phyloP scores from a whole-genome alignment of 2,329 filamentous ascomycete species.

The Penicillium sp. region DNA sequence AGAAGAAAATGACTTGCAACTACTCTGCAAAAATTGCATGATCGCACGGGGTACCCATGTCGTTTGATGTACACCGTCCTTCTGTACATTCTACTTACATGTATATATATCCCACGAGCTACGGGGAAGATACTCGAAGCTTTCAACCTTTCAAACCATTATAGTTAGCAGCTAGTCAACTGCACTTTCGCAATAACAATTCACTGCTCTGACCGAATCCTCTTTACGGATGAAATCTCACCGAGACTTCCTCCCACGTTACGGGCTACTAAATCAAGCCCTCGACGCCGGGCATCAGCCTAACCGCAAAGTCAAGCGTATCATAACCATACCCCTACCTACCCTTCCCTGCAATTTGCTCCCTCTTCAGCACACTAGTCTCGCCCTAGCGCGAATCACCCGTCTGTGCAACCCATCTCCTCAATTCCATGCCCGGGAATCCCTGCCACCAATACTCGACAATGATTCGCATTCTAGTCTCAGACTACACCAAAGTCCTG shows the following conservation, averaged over 20 bases:
- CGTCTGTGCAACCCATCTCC: slow-evolving; percentile 16
- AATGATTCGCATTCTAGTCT: not conserved
- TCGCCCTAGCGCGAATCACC: slow-evolving; percentile 11
- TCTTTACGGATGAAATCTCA: not conserved
- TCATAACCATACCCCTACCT: not conserved
- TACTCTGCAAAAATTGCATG: not conserved
- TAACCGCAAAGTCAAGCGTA: not conserved
- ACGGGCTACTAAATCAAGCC: not conserved
- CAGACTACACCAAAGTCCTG: slow-evolving; percentile 14
- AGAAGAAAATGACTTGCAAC: not conserved
- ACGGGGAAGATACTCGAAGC: not conserved
- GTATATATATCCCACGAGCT: not conserved
- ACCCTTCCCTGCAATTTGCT: not conserved
- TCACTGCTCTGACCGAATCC: not conserved
- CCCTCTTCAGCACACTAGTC: not conserved
- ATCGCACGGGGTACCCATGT: no score
- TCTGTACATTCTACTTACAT: not conserved
- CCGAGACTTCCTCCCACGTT: not conserved
- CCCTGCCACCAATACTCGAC: slow-evolving; percentile 6
- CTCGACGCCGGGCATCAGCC: not conserved
- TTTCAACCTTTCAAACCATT: not conserved
- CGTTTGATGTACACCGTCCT: no score
- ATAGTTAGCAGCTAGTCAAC: not conserved
- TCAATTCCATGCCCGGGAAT: slow-evolving; percentile 10
- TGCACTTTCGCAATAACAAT: not conserved